Evolutionary conservation across 306 rosid species (phyloP), one percentile per base, ranked within the genome.

Genomic region (Sicyos baderoa): DNA sequence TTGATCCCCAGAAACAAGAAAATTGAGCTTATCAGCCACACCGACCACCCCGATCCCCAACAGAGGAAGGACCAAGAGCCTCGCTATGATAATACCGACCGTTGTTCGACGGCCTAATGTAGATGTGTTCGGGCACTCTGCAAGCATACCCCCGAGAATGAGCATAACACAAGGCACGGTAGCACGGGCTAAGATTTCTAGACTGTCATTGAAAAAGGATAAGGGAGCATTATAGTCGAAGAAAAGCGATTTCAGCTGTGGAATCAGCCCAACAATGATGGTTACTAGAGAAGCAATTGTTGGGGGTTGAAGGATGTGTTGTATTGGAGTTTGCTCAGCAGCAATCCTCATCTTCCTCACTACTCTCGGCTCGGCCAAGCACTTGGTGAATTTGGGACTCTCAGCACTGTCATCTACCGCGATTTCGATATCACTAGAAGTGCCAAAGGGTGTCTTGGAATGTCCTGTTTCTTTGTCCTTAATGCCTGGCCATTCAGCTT

Each of bases 401-500:
- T 60, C 74, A 35, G 69, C 2, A 10, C 74, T 64, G 22, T 55
- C 45, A 66, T 82, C 94, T 21, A 54, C 79, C 0, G 78, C n/a
- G 37, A 21, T 14, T 48, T 84, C 91, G 22, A 76, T 72, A 56
- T 88, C 96, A 9, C 87, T 82, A 57, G 86, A 21, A n/a, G 79
- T 76, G 18, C 77, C 44, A 29, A 81, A 89, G 67, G 96, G 90
- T 35, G 86, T 79, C 84, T 89, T 89, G 66, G 87, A 91, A 79
- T 87, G 90, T 70, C 84, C 96, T 12, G 96, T 89, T 81, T 81
- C 97, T 74, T 89, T 89, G 61, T 89, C 90, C 79, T 89, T 96
- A 49, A 91, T 89, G n/a, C 91, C 95, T 2, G 96, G 97, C 97
- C 97, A 91, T 74, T 91, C 97, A 32, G 97, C 97, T 83, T 91